Evolutionary conservation across 495 filamentous ascomycete genomes (phyloP).

Genomic region (Penicillium verhagenii): DNA sequence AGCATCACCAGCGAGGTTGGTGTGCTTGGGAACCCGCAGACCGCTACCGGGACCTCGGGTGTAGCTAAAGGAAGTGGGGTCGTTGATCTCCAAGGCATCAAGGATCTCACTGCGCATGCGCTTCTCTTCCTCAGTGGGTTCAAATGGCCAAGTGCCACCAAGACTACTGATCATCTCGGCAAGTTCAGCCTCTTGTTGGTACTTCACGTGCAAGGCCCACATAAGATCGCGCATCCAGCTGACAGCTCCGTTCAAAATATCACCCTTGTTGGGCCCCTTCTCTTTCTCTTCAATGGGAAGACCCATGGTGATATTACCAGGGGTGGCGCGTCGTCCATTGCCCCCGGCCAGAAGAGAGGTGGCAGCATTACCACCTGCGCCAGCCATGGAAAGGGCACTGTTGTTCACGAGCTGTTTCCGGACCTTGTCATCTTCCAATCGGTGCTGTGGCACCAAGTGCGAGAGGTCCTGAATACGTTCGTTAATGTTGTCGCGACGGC

Average conservation of each 20-base stretch:
- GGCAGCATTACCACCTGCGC: constrained; percentile 67
- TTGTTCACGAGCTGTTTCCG: constrained; percentile 92
- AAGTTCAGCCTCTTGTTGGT: constrained; percentile 84
- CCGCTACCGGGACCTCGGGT: constrained; percentile 80
- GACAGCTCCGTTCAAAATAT: constrained; percentile 95
- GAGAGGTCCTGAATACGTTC: constrained; percentile 96
- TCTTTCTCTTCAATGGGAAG: constrained; percentile 95
- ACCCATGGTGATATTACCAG: constrained; percentile 87
- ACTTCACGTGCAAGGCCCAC: constrained; percentile 87
- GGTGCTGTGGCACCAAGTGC: constrained; percentile 86
- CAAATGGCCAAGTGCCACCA: constrained; percentile 74
- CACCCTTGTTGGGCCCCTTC: constrained; percentile 97
- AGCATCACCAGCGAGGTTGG: constrained; percentile 82
- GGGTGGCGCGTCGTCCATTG: constrained; percentile 72
- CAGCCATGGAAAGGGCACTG: constrained; percentile 77
- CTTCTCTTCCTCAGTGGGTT: constrained; percentile 86
- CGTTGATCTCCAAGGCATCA: constrained; percentile 78
- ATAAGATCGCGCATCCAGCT: constrained; percentile 96
- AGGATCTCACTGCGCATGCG: constrained; percentile 91
- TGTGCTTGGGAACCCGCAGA: constrained; percentile 88
- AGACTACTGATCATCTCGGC: constrained; percentile 67
- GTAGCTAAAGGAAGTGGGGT: constrained; percentile 71
- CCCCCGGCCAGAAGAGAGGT: constrained; percentile 89
- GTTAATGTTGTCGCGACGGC: constrained; percentile 96
- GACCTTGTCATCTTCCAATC: constrained; percentile 95